phyloP scores from a whole-genome alignment of 768 basidiomycete species.

The Amanita brunnescens region DNA sequence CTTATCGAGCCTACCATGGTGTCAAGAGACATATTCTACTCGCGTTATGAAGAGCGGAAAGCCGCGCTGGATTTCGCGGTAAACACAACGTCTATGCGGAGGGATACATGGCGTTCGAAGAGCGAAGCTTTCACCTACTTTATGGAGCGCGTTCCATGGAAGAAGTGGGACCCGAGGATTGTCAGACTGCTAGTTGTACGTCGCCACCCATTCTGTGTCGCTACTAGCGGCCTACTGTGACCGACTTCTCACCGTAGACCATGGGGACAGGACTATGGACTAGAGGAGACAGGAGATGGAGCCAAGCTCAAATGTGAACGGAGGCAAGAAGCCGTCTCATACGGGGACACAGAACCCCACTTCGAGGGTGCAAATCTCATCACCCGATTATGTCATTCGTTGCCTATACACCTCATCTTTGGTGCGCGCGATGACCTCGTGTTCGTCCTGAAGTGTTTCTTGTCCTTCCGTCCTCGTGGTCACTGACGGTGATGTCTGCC shows the following conservation, averaged over 20 bases:
- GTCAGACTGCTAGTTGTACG: conserved; percentile 30
- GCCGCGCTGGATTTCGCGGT: conserved; percentile 29
- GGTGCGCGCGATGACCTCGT: conserved; percentile 34
- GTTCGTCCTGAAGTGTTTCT: conserved; percentile 20
- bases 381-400: conserved; percentile 20
- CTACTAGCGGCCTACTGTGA: neutral
- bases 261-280: conserved; percentile 27
- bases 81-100: conserved; percentile 25
- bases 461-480: neutral
- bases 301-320: conserved; percentile 32
- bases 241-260: neutral
- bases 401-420: conserved; percentile 44
- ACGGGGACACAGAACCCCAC: conserved; percentile 34
- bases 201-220: conserved; percentile 1
- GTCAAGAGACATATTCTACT: conserved; percentile 27
- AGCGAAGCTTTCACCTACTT: conserved; percentile 36
- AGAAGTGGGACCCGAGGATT: conserved; percentile 33
- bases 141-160: conserved; percentile 36
- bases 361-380: conserved; percentile 30
- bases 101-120: conserved; percentile 31
- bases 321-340: conserved; percentile 37
- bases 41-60: conserved; percentile 28
- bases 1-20: conserved; percentile 39
- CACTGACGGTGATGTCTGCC: neutral
- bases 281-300: conserved; percentile 20